These are phyloP conservation scores for Echites panduratus DNA, from an alignment of 257 asterid genomes.

Conservation along the genomic window DNA sequence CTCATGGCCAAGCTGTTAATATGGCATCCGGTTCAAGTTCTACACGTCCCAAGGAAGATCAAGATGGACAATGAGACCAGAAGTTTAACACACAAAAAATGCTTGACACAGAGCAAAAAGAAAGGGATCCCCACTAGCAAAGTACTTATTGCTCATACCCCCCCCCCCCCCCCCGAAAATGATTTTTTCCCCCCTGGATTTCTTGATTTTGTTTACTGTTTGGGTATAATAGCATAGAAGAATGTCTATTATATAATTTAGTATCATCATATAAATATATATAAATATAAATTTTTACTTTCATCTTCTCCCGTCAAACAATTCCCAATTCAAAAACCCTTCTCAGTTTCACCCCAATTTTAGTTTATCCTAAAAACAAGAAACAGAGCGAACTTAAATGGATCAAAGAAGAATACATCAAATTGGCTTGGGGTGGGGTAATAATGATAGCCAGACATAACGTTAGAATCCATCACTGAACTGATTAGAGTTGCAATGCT, in stretches of 20 bases:
- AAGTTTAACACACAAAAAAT: neutral
- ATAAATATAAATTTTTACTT: no score
- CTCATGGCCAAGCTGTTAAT: conserved; percentile 57
- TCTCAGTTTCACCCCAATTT: no score
- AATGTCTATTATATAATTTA: conserved; percentile 26
- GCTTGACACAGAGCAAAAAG: neutral
- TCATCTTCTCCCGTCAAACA: no score
- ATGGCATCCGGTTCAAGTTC: conserved; percentile 51
- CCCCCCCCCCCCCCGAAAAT: no score
- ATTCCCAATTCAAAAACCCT: no score
- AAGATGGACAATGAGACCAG: conserved; percentile 16
- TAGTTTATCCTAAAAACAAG: no score
- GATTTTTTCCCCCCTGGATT: conserved; percentile 16
- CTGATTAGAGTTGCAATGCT: no score
- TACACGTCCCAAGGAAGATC: conserved; percentile 34
- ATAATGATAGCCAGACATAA: no score
- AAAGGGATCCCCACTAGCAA: conserved; percentile 9
- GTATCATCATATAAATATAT: conserved; percentile 3
- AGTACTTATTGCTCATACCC: conserved; percentile 20
- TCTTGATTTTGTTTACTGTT: conserved; percentile 35
- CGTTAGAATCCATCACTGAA: no score
- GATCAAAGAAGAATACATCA: no score
- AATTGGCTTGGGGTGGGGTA: no score
- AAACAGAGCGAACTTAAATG: no score
- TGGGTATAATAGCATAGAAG: conserved; percentile 47